Evolutionary conservation across 1,284 basidiomycete genomes (phyloP).

Genomic region (Boletellus deceptivus): DNA sequence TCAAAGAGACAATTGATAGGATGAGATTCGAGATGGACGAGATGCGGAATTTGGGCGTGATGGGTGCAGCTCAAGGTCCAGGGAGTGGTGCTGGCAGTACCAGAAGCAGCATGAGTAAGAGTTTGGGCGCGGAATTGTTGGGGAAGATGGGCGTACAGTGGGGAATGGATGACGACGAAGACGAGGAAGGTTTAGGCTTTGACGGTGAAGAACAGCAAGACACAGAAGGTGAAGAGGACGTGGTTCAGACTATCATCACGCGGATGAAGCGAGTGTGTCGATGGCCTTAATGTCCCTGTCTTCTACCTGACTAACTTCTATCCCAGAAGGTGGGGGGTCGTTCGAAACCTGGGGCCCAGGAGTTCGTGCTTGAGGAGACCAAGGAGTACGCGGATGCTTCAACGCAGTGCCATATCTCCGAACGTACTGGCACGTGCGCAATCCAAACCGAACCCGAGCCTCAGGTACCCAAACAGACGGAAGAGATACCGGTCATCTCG

Average conservation of each 20-base stretch:
- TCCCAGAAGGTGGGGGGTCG: slow-evolving; percentile 66
- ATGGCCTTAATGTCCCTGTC: slow-evolving; percentile 3
- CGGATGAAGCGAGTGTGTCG: slow-evolving; percentile 65
- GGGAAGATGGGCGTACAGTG: slow-evolving; percentile 52
- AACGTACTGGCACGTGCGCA: slow-evolving; percentile 41
- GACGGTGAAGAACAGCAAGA: slow-evolving; percentile 51
- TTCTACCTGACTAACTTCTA: slow-evolving; percentile 10
- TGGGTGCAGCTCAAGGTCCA: slow-evolving; percentile 37
- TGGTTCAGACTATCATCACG: slow-evolving; percentile 80
- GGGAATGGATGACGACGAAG: slow-evolving; percentile 41
- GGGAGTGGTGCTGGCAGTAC: slow-evolving; percentile 51
- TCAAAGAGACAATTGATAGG: slow-evolving; percentile 92
- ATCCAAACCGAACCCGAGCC: slow-evolving; percentile 41
- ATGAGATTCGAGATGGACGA: slow-evolving; percentile 91
- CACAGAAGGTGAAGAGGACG: slow-evolving; percentile 66
- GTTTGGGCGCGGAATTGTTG: slow-evolving; percentile 77
- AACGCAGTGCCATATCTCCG: slow-evolving; percentile 60
- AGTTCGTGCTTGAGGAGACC: slow-evolving; percentile 57
- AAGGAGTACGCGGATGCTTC: slow-evolving; percentile 70
- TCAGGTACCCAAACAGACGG: slow-evolving; percentile 31
- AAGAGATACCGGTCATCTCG: slow-evolving; percentile 15
- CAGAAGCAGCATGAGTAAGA: slow-evolving; percentile 61
- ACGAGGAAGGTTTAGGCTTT: slow-evolving; percentile 34
- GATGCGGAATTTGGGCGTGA: slow-evolving; percentile 54
- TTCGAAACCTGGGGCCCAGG: slow-evolving; percentile 48